Conservation (phyloP, 2,329 filamentous ascomycete genomes). For the Fusarium nanum region DNA sequence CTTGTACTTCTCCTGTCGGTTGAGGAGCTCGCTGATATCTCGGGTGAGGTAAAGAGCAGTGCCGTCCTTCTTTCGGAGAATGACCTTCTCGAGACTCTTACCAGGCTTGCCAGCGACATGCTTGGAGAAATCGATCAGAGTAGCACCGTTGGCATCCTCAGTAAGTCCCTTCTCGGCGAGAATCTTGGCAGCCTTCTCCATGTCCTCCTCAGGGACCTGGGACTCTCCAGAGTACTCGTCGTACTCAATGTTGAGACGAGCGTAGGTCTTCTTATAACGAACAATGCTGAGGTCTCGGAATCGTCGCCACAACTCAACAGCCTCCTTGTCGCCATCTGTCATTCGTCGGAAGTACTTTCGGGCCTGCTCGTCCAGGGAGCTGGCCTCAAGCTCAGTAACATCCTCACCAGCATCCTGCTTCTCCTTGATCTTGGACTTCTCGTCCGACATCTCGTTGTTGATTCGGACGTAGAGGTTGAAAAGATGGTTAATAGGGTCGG, state of each 20-base stretch:
- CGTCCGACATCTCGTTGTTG: conserved; percentile 72
- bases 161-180: conserved; percentile 74
- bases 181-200: conserved; percentile 71
- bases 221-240: conserved; percentile 80
- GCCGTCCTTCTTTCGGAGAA: conserved; percentile 79
- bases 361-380: conserved; percentile 78
- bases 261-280: conserved; percentile 75
- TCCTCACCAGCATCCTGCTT: conserved; percentile 66
- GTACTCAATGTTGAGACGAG: conserved; percentile 76
- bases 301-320: conserved; percentile 71
- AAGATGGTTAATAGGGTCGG: conserved; percentile 83
- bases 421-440: conserved; percentile 73
- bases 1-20: conserved; percentile 70
- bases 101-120: conserved; percentile 73
- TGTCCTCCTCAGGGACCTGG: conserved; percentile 73
- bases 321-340: conserved; percentile 72
- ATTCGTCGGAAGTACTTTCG: conserved; percentile 78
- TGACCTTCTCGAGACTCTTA: conserved; percentile 76
- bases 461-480: conserved; percentile 86
- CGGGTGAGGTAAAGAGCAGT: conserved; percentile 82
- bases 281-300: conserved; percentile 76
- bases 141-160: conserved; percentile 77
- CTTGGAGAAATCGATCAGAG: conserved; percentile 78
- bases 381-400: conserved; percentile 60
- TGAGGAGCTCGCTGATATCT: conserved; percentile 79